A percentile compares a stretch with the other conserved stretches of the same genome.
These are phyloP conservation scores for Diaporthe humulicola DNA, from an alignment of 2,329 filamentous ascomycete species.

Conservation along the genomic window DNA sequence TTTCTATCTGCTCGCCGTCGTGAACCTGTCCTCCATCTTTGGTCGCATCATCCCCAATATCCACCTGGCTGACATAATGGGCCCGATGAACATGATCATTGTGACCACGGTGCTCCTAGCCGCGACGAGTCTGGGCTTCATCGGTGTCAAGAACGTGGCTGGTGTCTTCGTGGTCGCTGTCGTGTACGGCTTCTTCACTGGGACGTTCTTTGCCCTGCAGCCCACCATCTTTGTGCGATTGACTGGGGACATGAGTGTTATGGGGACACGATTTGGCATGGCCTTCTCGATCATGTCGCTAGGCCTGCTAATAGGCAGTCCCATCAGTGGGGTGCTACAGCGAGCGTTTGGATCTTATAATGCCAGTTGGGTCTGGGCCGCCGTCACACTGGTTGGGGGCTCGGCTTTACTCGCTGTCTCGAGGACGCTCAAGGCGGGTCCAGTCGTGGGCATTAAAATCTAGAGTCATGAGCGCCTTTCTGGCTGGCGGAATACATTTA, in stretches of 20 bases:
- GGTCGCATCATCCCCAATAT: slow-evolving; percentile 21
- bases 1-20: slow-evolving; percentile 39
- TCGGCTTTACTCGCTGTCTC: background rate
- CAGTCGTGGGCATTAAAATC: background rate
- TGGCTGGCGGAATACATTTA: too few relatives aligned
- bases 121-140: background rate
- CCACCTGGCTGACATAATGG: slow-evolving; percentile 11
- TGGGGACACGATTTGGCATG: slow-evolving; percentile 34
- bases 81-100: slow-evolving; percentile 28
- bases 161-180: slow-evolving; percentile 18
- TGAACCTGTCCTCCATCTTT: slow-evolving; percentile 38
- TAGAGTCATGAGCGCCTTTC: background rate
- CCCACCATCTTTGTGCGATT: slow-evolving; percentile 23
- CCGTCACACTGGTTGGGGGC: background rate
- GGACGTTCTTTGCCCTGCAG: slow-evolving; percentile 26
- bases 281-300: slow-evolving; percentile 33
- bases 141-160: background rate
- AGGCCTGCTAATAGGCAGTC: slow-evolving; percentile 21
- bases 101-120: background rate
- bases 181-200: slow-evolving; percentile 29
- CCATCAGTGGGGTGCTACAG: slow-evolving; percentile 21
- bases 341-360: slow-evolving; percentile 18
- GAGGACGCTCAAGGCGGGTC: background rate
- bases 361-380: slow-evolving; percentile 21
- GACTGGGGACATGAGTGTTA: slow-evolving; percentile 9